phyloP scores from a whole-genome alignment of 2,329 filamentous ascomycete species.

The Tricladium varicosporioides region DNA sequence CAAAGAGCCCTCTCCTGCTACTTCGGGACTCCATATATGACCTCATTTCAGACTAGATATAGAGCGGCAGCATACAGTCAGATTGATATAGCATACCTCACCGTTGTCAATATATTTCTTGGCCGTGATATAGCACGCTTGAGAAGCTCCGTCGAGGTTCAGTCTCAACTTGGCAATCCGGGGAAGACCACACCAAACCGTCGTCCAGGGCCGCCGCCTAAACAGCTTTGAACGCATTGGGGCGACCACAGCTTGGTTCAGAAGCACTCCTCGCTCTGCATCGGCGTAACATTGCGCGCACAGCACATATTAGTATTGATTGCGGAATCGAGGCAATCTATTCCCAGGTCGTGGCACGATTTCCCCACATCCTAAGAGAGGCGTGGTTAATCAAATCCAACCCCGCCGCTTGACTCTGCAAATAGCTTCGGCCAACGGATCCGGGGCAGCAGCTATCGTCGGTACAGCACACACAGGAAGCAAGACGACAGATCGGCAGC shows the following conservation, averaged over 20 bases:
- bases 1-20: background rate
- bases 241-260: background rate
- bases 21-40: background rate
- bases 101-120: slow-evolving; percentile 3
- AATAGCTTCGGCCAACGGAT: background rate
- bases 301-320: background rate
- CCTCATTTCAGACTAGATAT: background rate
- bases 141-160: background rate
- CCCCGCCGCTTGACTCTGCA: background rate
- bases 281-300: background rate
- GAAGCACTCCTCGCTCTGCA: background rate
- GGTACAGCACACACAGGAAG: background rate
- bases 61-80: slow-evolving; percentile 2
- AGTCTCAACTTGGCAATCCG: slow-evolving; percentile 7
- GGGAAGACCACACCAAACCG: slow-evolving; percentile 5
- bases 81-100: slow-evolving; percentile 1
- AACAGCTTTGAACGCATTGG: too few species aligned
- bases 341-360: background rate
- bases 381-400: background rate
- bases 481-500: too few species aligned
- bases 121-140: slow-evolving; percentile 1
- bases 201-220: slow-evolving; percentile 16
- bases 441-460: background rate
- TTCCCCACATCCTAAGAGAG: background rate
- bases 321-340: background rate